A percentile compares a stretch with the other conserved stretches of the same genome.
phyloP scores from a whole-genome alignment of 306 rosid genomes.

The Mimosa bimucronata region DNA sequence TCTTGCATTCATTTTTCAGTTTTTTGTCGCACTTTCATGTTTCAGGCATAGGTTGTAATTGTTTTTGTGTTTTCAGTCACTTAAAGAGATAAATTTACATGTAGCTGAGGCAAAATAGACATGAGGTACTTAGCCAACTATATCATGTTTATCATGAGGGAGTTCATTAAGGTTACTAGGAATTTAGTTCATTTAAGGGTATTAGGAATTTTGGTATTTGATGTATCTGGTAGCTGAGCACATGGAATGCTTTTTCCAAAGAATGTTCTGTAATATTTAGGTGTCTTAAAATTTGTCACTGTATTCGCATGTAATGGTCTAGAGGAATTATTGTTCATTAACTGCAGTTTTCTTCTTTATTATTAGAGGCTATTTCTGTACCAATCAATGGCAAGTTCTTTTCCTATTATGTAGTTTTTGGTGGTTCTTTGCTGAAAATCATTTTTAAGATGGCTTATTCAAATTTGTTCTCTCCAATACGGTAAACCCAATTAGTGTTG shows the following conservation, averaged over 20 bases:
- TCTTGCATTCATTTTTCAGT: constrained; percentile 10
- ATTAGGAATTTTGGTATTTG: constrained; percentile 29
- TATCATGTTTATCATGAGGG: constrained; percentile 26
- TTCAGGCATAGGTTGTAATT: constrained; percentile 40
- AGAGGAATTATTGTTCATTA: constrained; percentile 27
- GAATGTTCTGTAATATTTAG: not conserved
- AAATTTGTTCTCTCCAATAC: not conserved
- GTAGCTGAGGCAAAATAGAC: constrained; percentile 65
- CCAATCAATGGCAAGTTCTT: constrained; percentile 13
- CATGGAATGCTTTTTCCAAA: constrained; percentile 26
- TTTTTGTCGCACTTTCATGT: constrained; percentile 4
- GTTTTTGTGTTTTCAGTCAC: constrained; percentile 65
- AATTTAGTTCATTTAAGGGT: constrained; percentile 26
- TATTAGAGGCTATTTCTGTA: constrained; percentile 13
- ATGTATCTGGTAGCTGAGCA: constrained; percentile 6
- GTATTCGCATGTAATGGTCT: not conserved
- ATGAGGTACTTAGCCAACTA: constrained; percentile 78
- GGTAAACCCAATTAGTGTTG: not conserved
- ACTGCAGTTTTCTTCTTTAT: constrained; percentile 1
- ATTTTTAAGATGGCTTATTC: constrained; percentile 24
- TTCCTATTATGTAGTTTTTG: not conserved
- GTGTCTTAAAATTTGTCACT: not conserved
- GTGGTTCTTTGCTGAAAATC: constrained; percentile 27
- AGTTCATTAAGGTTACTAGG: constrained; percentile 19
- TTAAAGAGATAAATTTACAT: constrained; percentile 77